A percentile compares a stretch with the other conserved stretches of the same genome.
Evolutionary conservation across 345 rosid species (phyloP).

Genomic region (Syzygium aromaticum): DNA sequence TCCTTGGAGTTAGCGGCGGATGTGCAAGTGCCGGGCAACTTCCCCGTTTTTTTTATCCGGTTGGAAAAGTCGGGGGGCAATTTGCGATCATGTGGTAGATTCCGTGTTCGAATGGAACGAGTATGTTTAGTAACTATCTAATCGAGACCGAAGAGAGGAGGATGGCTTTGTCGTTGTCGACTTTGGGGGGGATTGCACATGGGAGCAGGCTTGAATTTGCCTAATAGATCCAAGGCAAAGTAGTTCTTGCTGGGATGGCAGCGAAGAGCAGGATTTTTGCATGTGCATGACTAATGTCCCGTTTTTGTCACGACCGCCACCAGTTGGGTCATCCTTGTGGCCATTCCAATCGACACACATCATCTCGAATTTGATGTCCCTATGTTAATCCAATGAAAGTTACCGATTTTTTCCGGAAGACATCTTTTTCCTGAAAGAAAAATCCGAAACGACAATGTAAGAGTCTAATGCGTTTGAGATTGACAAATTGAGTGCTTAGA

Average conservation of each 20-base stretch:
- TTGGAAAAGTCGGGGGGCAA: not conserved
- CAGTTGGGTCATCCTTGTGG: not conserved
- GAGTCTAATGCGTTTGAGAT: not conserved
- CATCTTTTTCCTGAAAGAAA: not conserved
- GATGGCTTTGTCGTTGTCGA: not conserved
- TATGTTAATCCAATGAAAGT: not conserved
- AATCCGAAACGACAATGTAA: not conserved
- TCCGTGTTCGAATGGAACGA: not conserved
- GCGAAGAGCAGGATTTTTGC: not conserved
- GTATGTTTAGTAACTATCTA: not conserved
- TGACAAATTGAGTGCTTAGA: not conserved
- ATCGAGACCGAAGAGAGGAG: not conserved
- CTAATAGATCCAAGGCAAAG: slow-evolving; percentile 1
- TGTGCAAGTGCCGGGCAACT: not conserved
- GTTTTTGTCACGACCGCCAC: not conserved
- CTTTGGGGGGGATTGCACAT: not conserved
- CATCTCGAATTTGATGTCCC: not conserved
- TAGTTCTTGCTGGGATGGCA: not conserved
- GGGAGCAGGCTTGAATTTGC: slow-evolving; percentile 3
- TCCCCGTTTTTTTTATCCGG: not conserved
- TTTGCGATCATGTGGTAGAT: not conserved
- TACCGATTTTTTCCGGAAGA: not conserved
- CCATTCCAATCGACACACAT: not conserved
- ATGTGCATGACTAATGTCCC: not conserved
- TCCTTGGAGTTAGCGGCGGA: not conserved